Base-by-base conservation (phyloP, 305 asterid genomes). In the Striga hermonthica region DNA sequence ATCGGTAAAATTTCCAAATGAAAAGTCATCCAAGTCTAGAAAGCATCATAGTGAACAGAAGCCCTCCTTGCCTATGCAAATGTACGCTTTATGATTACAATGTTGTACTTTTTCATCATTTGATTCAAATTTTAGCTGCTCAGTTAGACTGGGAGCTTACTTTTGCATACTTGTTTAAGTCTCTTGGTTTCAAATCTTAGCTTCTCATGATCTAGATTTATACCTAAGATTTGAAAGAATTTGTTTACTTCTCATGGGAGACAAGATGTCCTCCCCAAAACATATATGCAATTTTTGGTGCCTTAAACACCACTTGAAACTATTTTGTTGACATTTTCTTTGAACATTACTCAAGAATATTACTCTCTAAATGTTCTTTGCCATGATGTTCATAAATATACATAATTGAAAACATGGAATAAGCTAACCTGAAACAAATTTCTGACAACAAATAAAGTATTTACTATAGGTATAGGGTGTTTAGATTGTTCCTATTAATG, bases 1-100 rank as follows among this genome's bases (percentile, higher is more conserved):
- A 40, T 78, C 89, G 35, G 40, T 39, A 14, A 84, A 81, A 67
- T 90, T 93, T 80, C 97, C 98, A 63, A 74, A 81, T 31, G 94
- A 89, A 52, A 88, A 76, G 69, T 80, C 31, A 22, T 22, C 81
- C 60, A 83, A 72, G 64, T 54, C 80, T 36, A 65, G 66, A 76
- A 80, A 76, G 73, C 73, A 45, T 41, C 60, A 57, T 37, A 70
- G 55, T 60, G 83, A 57, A 65, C 72, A 72, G 65, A 72, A 68
- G 67, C 67, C 62, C 67, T 66, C 72, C 34, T 56, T 67, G 60
- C 43, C 87, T 57, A 15, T 60, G 74, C 75, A 74, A 66, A 78
- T 12, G 95, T 86, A 86, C 48, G 36, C 63, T 66, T 57, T 69
- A 13, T 40, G 53, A 11, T 65, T 49, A 55, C 66, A 13, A 49